These are phyloP conservation scores for Backusella macrospora DNA, from an alignment of 192 early-diverging fungal species.

Conservation along the genomic window DNA sequence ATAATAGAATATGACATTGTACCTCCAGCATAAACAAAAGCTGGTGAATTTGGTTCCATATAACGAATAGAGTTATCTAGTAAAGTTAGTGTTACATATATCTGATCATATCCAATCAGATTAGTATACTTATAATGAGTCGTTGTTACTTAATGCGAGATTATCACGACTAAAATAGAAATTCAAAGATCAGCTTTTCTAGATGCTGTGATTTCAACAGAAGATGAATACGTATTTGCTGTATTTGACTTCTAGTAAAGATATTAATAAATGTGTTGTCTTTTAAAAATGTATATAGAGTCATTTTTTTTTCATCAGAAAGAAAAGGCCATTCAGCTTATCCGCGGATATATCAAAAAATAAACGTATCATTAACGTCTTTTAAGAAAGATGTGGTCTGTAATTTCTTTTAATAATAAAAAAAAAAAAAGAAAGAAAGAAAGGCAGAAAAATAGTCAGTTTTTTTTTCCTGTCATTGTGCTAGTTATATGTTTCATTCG, in stretches of 20 bases:
- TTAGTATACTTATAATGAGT: slow-evolving; percentile 5
- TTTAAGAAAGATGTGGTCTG: not conserved
- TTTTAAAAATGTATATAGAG: too few species aligned
- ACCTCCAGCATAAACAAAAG: not conserved
- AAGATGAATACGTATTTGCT: not conserved
- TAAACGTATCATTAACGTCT: not conserved
- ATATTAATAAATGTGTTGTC: too few species aligned
- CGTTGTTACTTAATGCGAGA: slow-evolving; percentile 23
- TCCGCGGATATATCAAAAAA: not conserved
- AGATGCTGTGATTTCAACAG: not conserved
- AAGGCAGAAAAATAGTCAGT: not conserved
- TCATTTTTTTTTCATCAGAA: not conserved
- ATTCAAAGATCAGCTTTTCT: slow-evolving; percentile 7
- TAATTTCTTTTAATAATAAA: not conserved
- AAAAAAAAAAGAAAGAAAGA: not conserved
- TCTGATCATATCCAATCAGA: slow-evolving; percentile 5
- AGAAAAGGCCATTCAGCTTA: not conserved
- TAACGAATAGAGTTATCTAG: not conserved
- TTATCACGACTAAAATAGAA: slow-evolving; percentile 27
- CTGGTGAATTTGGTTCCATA: not conserved
- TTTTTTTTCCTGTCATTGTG: not conserved
- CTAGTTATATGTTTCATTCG: not conserved
- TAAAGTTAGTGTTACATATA: not conserved
- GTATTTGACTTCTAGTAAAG: not conserved
- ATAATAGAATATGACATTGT: not conserved